These are phyloP conservation scores for Tetracladium marchalianum DNA, from an alignment of 495 filamentous ascomycete genomes.

Conservation along the genomic window DNA sequence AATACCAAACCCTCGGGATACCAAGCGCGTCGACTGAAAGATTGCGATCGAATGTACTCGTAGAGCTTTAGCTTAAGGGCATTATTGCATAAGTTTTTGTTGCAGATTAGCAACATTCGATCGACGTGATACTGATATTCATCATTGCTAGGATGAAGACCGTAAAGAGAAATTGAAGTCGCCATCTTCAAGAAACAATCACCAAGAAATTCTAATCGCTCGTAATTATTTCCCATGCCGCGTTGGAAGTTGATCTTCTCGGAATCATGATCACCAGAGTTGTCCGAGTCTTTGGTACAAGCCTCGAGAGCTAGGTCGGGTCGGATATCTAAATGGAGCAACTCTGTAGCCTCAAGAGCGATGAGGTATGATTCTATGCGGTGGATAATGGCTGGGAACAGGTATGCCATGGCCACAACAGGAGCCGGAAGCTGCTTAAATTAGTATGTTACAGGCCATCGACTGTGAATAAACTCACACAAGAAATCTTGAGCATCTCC, in stretches of 20 bases:
- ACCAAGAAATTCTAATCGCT: constrained; percentile 87
- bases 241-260: constrained; percentile 65
- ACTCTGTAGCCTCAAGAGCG: constrained; percentile 58
- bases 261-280: constrained; percentile 65
- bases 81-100: constrained; percentile 74
- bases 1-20: constrained; percentile 64
- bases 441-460: not conserved
- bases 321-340: constrained; percentile 48
- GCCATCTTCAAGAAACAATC: constrained; percentile 95
- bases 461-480: constrained; percentile 39
- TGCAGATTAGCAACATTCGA: constrained; percentile 87
- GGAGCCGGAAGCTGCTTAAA: constrained; percentile 49
- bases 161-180: constrained; percentile 78
- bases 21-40: constrained; percentile 72
- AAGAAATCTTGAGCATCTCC: constrained; percentile 56
- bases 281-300: constrained; percentile 90
- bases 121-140: constrained; percentile 86
- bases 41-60: constrained; percentile 70
- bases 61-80: constrained; percentile 59
- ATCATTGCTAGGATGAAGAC: constrained; percentile 61
- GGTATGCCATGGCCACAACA: constrained; percentile 55
- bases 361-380: constrained; percentile 76
- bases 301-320: constrained; percentile 75
- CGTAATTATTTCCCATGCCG: constrained; percentile 96
- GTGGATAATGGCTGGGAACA: constrained; percentile 75